Percentiles rank a stretch among this genome's conserved stretches.
phyloP scores from a whole-genome alignment of 257 asterid genomes.

The Fraxinus cuspidata region DNA sequence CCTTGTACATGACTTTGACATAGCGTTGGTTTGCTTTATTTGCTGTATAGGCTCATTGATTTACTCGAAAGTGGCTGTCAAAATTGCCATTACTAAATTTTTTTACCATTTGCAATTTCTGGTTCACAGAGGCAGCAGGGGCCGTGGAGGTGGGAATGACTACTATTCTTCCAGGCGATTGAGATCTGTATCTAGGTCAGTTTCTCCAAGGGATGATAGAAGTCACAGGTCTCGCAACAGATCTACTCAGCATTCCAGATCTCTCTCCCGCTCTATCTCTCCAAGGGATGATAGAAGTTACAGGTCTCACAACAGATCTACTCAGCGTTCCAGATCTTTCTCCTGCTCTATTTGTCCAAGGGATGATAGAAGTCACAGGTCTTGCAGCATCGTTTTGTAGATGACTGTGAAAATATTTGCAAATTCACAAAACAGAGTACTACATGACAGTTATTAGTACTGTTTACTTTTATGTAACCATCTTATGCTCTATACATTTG shows the following conservation, averaged over 20 bases:
- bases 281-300: constrained; percentile 42
- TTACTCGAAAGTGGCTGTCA: constrained; percentile 13
- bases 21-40: constrained; percentile 15
- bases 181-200: constrained; percentile 59
- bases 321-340: constrained; percentile 49
- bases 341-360: constrained; percentile 59
- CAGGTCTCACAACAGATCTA: constrained; percentile 38
- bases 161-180: constrained; percentile 48
- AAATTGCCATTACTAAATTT: constrained; percentile 11
- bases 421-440: neutral
- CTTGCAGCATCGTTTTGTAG: neutral
- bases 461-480: neutral
- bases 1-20: constrained; percentile 20
- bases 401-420: neutral
- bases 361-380: constrained; percentile 6
- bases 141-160: constrained; percentile 44
- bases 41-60: neutral
- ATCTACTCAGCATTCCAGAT: constrained; percentile 51
- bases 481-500: neutral
- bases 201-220: constrained; percentile 61
- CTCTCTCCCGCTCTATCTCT: constrained; percentile 54
- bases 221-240: constrained; percentile 38
- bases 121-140: constrained; percentile 47
- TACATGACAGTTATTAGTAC: neutral
- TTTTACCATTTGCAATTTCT: constrained; percentile 19